Evolutionary conservation across 139 green algal genomes (phyloP).

Genomic region (Tetratostichococcus sp.): DNA sequence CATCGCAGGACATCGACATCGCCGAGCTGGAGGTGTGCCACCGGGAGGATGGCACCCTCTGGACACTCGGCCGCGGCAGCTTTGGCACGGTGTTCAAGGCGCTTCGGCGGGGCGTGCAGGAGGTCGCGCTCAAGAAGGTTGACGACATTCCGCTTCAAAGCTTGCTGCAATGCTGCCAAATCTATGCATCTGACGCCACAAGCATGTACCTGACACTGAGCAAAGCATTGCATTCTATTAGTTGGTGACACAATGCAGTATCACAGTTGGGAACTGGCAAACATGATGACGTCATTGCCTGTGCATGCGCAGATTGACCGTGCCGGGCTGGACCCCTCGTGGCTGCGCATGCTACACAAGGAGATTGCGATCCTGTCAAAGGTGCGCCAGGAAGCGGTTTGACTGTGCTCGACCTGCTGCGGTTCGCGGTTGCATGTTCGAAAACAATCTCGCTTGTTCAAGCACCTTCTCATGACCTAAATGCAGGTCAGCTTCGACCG

Average conservation of each 20-base stretch:
- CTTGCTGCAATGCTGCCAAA: too few species aligned
- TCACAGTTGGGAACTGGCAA: too few species aligned
- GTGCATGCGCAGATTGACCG: not conserved
- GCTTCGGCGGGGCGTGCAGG: conserved; percentile 59
- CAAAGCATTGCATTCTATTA: too few species aligned
- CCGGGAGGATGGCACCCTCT: conserved; percentile 40
- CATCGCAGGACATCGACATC: conserved; percentile 46
- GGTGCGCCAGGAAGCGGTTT: not conserved
- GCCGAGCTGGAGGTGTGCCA: conserved; percentile 21
- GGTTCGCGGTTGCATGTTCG: too few species aligned
- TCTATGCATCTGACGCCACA: too few species aligned
- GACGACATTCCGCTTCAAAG: too few species aligned
- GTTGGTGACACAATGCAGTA: too few species aligned
- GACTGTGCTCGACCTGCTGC: too few species aligned
- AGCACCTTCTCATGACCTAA: too few species aligned
- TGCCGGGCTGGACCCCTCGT: not conserved
- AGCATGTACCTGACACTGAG: too few species aligned
- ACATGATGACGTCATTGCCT: too few species aligned
- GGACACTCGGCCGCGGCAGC: conserved; percentile 58
- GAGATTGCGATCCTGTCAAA: not conserved
- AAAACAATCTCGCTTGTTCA: too few species aligned
- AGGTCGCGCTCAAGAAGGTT: conserved; percentile 62
- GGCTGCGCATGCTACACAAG: not conserved
- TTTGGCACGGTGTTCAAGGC: conserved; percentile 71
- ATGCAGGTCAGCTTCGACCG: not conserved